Percentiles rank a stretch among this genome's conserved stretches.
Conservation (phyloP, 768 basidiomycete genomes). For the Collybia sp. region DNA sequence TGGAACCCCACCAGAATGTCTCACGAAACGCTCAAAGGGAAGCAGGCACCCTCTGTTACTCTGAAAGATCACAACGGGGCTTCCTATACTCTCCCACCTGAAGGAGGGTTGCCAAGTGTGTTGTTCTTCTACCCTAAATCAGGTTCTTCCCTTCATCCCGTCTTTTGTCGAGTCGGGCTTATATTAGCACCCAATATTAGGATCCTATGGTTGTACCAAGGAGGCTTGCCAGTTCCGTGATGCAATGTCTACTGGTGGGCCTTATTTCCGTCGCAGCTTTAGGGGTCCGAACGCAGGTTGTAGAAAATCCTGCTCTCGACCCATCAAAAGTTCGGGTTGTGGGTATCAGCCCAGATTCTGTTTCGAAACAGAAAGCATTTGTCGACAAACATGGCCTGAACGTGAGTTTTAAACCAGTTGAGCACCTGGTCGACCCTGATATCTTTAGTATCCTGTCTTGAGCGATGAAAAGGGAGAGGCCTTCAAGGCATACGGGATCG, state of each 20-base stretch:
- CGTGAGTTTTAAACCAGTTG: constrained; percentile 30
- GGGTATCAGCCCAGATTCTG: constrained; percentile 70
- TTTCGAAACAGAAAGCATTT: constrained; percentile 70
- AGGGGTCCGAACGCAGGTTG: neutral
- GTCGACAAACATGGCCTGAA: constrained; percentile 66
- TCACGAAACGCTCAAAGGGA: constrained; percentile 51
- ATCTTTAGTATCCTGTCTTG: constrained; percentile 68
- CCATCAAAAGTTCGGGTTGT: constrained; percentile 60
- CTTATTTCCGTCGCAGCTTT: no score
- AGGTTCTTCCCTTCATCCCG: constrained; percentile 29
- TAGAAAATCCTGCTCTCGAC: constrained; percentile 65
- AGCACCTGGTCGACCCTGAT: neutral
- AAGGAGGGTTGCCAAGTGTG: constrained; percentile 53
- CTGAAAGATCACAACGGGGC: constrained; percentile 63
- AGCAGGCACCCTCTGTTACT: constrained; percentile 61
- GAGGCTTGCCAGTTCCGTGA: constrained; percentile 83
- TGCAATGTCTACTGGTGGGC: constrained; percentile 38
- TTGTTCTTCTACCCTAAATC: constrained; percentile 80
- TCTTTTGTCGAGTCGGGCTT: neutral
- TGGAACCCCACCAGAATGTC: constrained; percentile 23
- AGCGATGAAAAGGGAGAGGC: constrained; percentile 64
- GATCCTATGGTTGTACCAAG: constrained; percentile 74
- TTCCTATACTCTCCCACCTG: constrained; percentile 55
- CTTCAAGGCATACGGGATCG: constrained; percentile 61
- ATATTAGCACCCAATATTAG: constrained; percentile 24